Conservation (phyloP, 768 basidiomycete genomes). For the Rhizopogon vesiculosus region DNA sequence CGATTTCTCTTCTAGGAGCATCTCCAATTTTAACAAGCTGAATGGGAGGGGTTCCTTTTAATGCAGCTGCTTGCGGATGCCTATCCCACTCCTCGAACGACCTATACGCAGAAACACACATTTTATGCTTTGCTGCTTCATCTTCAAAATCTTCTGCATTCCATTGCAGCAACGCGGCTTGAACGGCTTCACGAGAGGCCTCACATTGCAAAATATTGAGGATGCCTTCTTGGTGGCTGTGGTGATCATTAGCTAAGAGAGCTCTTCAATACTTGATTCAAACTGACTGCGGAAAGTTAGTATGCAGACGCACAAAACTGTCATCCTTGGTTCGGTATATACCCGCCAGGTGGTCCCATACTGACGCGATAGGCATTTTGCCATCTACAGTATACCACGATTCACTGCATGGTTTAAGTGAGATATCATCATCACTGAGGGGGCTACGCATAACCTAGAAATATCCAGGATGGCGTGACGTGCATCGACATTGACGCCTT, state of each 20-base stretch:
- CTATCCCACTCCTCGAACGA: conserved; percentile 45
- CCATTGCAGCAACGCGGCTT: conserved; percentile 34
- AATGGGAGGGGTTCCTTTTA: conserved; percentile 38
- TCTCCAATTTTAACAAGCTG: conserved; percentile 42
- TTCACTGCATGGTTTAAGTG: conserved; percentile 38
- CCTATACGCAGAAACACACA: conserved; percentile 49
- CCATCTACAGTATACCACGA: conserved; percentile 44
- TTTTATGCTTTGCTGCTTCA: conserved; percentile 35
- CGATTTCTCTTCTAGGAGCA: conserved; percentile 32
- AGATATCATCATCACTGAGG: background rate
- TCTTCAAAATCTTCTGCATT: conserved; percentile 44
- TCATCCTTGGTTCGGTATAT: conserved; percentile 48
- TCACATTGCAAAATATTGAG: conserved; percentile 37
- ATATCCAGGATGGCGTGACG: conserved; percentile 54
- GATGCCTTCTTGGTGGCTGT: conserved; percentile 48
- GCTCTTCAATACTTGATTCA: background rate
- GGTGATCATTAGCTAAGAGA: background rate
- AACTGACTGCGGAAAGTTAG: conserved; percentile 59
- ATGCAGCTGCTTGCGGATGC: conserved; percentile 42
- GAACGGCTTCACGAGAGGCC: conserved; percentile 32
- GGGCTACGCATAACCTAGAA: conserved; percentile 29
- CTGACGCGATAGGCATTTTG: conserved; percentile 19
- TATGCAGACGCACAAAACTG: conserved; percentile 51
- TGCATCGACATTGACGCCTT: conserved; percentile 47
- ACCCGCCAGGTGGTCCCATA: conserved; percentile 50